phyloP scores from a whole-genome alignment of 176 grass and related monocot species.

The Oryza brachyantha region DNA sequence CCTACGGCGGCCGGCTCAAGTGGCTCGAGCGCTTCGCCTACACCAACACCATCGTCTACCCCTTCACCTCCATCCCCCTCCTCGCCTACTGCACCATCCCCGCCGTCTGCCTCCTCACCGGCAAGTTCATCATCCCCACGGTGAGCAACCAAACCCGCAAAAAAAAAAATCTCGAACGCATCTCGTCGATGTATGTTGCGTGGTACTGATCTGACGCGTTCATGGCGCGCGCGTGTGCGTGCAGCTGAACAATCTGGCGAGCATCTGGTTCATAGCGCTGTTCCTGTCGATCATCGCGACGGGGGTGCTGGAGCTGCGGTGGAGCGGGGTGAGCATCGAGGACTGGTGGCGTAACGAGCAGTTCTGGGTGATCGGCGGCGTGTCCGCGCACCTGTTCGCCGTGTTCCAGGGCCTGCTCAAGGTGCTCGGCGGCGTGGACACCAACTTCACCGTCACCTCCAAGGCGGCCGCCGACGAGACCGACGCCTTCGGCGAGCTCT shows the following conservation, averaged over 20 bases:
- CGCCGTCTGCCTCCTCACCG: conserved; percentile 84
- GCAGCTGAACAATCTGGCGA: conserved; percentile 83
- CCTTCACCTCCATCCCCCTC: conserved; percentile 90
- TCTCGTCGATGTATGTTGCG: background rate
- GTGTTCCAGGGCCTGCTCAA: conserved; percentile 95
- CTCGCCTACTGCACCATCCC: conserved; percentile 90
- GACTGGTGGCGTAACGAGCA: conserved; percentile 96
- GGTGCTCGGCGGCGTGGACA: conserved; percentile 80
- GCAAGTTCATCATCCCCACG: conserved; percentile 92
- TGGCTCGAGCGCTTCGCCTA: conserved; percentile 94
- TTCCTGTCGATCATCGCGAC: conserved; percentile 92
- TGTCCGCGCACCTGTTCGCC: conserved; percentile 81
- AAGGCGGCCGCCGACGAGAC: conserved; percentile 73
- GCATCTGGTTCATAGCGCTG: conserved; percentile 86
- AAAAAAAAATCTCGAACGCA: no score
- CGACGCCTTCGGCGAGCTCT: conserved; percentile 70
- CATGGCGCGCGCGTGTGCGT: background rate
- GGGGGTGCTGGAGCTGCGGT: conserved; percentile 72
- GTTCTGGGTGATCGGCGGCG: conserved; percentile 92
- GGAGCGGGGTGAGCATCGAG: conserved; percentile 93
- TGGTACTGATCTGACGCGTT: no score
- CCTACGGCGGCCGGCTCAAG: conserved; percentile 84
- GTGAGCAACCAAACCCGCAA: conserved; percentile 42
- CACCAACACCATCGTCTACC: conserved; percentile 96
- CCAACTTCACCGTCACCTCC: conserved; percentile 96